Evolutionary conservation across 495 filamentous ascomycete species (phyloP).

Genomic region (Hypoxylon fuscum): DNA sequence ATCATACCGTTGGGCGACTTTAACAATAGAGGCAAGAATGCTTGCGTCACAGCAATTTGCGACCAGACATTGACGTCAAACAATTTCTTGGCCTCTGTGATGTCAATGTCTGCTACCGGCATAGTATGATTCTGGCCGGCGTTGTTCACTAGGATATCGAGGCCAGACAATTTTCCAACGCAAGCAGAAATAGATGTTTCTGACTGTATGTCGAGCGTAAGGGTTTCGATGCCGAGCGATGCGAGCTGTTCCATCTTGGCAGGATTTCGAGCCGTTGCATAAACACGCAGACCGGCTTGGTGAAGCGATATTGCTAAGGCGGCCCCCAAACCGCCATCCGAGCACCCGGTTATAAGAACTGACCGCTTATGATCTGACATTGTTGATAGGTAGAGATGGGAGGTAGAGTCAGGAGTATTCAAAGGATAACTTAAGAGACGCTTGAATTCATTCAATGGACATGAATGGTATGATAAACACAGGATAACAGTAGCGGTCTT

Average conservation of each 20-base stretch:
- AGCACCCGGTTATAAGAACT: slow-evolving; percentile 57
- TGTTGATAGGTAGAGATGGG: background rate
- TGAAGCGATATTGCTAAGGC: slow-evolving; percentile 52
- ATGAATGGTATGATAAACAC: too few species aligned
- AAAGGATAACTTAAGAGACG: too few species aligned
- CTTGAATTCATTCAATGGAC: too few species aligned
- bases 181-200: slow-evolving; percentile 37
- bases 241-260: slow-evolving; percentile 44
- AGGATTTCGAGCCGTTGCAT: slow-evolving; percentile 54
- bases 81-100: slow-evolving; percentile 48
- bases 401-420: too few species aligned
- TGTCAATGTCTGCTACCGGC: slow-evolving; percentile 52
- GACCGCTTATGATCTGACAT: slow-evolving; percentile 1
- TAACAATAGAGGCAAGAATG: slow-evolving; percentile 57
- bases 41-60: slow-evolving; percentile 52
- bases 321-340: slow-evolving; percentile 45
- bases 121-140: slow-evolving; percentile 48
- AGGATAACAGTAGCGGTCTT: too few species aligned
- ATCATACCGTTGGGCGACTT: slow-evolving; percentile 40
- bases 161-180: slow-evolving; percentile 37
- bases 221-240: slow-evolving; percentile 36
- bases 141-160: slow-evolving; percentile 61
- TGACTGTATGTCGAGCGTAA: slow-evolving; percentile 50
- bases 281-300: slow-evolving; percentile 48
- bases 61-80: slow-evolving; percentile 63